Percentiles rank a stretch among this genome's conserved stretches.
These are phyloP conservation scores for Xylariaceae sp. DNA, from an alignment of 2,329 filamentous ascomycete species.

Conservation along the genomic window DNA sequence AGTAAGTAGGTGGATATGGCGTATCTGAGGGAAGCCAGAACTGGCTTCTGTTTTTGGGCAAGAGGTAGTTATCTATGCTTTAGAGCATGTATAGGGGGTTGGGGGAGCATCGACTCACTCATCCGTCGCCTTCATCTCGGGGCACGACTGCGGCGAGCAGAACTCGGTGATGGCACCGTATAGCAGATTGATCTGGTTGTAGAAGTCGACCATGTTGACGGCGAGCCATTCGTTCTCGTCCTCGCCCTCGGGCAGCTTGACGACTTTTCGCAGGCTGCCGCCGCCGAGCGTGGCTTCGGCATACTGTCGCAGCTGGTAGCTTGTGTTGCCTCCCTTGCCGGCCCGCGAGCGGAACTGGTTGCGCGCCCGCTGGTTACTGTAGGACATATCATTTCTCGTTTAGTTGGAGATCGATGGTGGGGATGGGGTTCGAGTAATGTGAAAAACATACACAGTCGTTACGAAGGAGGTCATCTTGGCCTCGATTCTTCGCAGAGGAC, in stretches of 20 bases:
- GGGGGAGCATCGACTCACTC: slow-evolving; percentile 65
- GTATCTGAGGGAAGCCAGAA: too few species aligned
- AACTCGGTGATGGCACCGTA: slow-evolving; percentile 99
- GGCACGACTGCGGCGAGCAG: slow-evolving; percentile 95
- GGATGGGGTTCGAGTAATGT: slow-evolving; percentile 33
- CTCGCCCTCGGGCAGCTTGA: slow-evolving; percentile 95
- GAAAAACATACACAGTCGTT: slow-evolving; percentile 60
- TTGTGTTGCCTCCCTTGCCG: slow-evolving; percentile 82
- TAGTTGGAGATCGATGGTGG: background rate
- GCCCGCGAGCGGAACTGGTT: slow-evolving; percentile 89
- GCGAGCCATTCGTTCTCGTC: slow-evolving; percentile 98
- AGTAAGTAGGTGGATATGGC: too few species aligned
- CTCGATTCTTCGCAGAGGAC: slow-evolving; percentile 30
- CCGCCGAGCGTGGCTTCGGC: slow-evolving; percentile 95
- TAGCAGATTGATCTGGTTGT: slow-evolving; percentile 99
- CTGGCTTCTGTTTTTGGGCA: background rate
- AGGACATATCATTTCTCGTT: slow-evolving; percentile 19
- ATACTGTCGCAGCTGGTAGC: slow-evolving; percentile 95
- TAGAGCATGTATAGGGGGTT: background rate
- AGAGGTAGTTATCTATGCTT: too few species aligned
- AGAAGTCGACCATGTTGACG: slow-evolving; percentile 99
- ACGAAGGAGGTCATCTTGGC: slow-evolving; percentile 76
- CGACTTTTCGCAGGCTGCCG: slow-evolving; percentile 92
- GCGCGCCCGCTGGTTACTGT: slow-evolving; percentile 83
- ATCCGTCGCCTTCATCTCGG: slow-evolving; percentile 99